Percentiles rank a stretch among this genome's conserved stretches.
Conservation (phyloP, 1,284 basidiomycete genomes). For the Malassezia obtusa region DNA sequence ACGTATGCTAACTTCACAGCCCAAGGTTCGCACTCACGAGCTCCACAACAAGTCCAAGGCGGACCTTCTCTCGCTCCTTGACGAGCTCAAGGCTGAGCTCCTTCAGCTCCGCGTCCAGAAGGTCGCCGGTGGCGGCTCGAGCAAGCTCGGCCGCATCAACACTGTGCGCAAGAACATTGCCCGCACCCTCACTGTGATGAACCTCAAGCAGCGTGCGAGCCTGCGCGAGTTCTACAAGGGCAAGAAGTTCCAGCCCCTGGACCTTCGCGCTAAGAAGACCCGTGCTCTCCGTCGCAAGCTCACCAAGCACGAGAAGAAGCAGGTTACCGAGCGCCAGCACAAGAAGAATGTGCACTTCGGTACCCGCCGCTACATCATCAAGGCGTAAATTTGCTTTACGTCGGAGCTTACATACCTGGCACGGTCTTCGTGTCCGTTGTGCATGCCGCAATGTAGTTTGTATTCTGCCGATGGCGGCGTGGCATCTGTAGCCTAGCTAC, state of each 20-base stretch:
- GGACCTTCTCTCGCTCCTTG: slow-evolving; percentile 90
- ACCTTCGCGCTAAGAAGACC: slow-evolving; percentile 96
- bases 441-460: slow-evolving; percentile 15
- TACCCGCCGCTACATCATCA: slow-evolving; percentile 44
- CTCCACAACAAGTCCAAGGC: slow-evolving; percentile 98
- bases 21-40: slow-evolving; percentile 84
- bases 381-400: slow-evolving; percentile 35
- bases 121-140: slow-evolving; percentile 88
- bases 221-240: slow-evolving; percentile 94
- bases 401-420: neutral
- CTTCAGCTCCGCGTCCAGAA: slow-evolving; percentile 85
- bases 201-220: slow-evolving; percentile 94
- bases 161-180: slow-evolving; percentile 98
- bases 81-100: slow-evolving; percentile 92
- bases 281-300: slow-evolving; percentile 93
- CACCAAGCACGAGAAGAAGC: slow-evolving; percentile 56
- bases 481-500: slow-evolving; percentile 9
- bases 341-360: slow-evolving; percentile 48
- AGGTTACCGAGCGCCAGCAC: slow-evolving; percentile 44
- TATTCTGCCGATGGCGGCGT: slow-evolving; percentile 5
- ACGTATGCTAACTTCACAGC: slow-evolving; percentile 17
- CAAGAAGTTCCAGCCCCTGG: slow-evolving; percentile 94
- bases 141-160: slow-evolving; percentile 93
- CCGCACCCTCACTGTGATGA: slow-evolving; percentile 94
- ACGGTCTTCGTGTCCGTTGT: neutral